Evolutionary conservation across 495 filamentous ascomycete genomes (phyloP).

Genomic region (Podospora bellae-mahoneyi): DNA sequence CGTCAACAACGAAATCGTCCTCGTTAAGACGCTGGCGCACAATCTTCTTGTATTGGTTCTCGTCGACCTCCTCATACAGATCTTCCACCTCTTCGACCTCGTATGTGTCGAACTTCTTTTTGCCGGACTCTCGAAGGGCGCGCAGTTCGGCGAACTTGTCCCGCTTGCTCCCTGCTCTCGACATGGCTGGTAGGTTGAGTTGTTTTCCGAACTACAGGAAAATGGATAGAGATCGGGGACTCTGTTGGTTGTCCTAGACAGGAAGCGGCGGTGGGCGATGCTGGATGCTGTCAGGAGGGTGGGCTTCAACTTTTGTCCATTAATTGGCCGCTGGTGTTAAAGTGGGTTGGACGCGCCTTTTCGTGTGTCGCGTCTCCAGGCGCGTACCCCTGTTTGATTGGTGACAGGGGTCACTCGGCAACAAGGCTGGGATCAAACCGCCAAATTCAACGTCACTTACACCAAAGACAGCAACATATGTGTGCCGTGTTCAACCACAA

Average conservation of each 20-base stretch:
- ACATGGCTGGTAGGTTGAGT: constrained; percentile 31
- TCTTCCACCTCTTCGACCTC: constrained; percentile 78
- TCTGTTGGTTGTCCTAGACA: neutral
- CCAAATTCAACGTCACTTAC: constrained; percentile 3
- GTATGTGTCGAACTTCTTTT: constrained; percentile 86
- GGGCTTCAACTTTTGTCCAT: constrained; percentile 1
- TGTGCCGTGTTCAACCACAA: neutral
- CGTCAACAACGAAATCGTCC: constrained; percentile 96
- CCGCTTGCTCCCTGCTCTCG: constrained; percentile 45
- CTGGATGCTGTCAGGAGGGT: neutral
- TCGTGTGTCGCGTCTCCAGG: constrained; percentile 27
- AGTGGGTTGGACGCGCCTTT: constrained; percentile 29
- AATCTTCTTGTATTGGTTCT: constrained; percentile 94
- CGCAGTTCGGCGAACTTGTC: constrained; percentile 71
- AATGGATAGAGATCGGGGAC: neutral
- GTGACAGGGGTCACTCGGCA: constrained; percentile 1
- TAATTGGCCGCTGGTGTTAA: constrained; percentile 18
- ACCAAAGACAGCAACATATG: neutral
- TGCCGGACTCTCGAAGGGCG: constrained; percentile 81
- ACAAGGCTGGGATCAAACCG: constrained; percentile 4
- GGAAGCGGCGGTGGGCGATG: neutral
- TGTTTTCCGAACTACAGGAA: neutral
- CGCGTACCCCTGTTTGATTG: constrained; percentile 23
- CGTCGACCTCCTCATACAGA: constrained; percentile 94
- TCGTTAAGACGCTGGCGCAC: constrained; percentile 83